Evolutionary conservation across 208 protist species (phyloP).

Genomic region (Strigomonas culicis): DNA sequence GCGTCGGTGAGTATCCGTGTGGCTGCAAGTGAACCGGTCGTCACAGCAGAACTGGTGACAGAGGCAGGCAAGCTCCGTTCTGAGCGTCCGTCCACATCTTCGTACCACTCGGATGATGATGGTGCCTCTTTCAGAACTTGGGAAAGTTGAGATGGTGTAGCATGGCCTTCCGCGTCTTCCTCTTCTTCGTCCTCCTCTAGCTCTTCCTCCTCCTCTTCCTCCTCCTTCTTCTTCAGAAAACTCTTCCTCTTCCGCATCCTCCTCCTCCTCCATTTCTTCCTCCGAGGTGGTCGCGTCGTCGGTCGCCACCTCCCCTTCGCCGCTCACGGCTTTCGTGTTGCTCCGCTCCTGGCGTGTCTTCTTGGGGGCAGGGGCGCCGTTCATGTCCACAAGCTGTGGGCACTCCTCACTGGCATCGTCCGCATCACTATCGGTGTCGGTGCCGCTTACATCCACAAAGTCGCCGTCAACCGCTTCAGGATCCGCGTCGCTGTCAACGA

Average conservation of each 20-base stretch:
- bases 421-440: constrained; percentile 32
- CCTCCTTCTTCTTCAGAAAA: constrained; percentile 26
- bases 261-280: constrained; percentile 28
- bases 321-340: constrained; percentile 4
- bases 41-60: constrained; percentile 27
- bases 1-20: constrained; percentile 72
- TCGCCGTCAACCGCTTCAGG: constrained; percentile 70
- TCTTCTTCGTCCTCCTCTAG: constrained; percentile 34
- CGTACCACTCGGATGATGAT: constrained; percentile 54
- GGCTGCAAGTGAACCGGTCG: constrained; percentile 37
- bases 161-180: background rate
- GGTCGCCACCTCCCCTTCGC: background rate
- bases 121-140: too few species aligned
- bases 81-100: constrained; percentile 36
- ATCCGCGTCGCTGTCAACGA: constrained; percentile 45
- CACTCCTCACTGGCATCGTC: constrained; percentile 10
- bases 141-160: constrained; percentile 10
- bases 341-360: background rate
- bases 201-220: constrained; percentile 21
- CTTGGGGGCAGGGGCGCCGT: background rate
- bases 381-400: background rate
- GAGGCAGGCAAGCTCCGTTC: constrained; percentile 23
- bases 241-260: constrained; percentile 30
- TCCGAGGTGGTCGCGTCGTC: constrained; percentile 18
- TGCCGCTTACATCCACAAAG: constrained; percentile 53